phyloP scores from a whole-genome alignment of 495 filamentous ascomycete genomes.

The Hypoxylon lienhwacheense region DNA sequence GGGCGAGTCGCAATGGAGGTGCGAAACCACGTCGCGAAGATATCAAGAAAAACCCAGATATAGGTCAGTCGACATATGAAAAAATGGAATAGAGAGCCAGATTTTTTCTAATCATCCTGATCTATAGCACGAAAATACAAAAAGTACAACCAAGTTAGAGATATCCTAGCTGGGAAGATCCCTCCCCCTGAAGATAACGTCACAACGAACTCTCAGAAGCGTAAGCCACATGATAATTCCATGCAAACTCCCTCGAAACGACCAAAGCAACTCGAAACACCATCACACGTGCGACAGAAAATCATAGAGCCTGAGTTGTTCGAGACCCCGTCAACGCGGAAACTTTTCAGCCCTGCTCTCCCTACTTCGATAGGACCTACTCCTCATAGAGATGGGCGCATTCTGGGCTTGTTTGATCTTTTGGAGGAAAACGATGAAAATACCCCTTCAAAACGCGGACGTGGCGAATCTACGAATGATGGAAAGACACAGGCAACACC shows the following conservation, averaged over 20 bases:
- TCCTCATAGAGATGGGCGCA: slow-evolving; percentile 83
- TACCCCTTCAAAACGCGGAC: slow-evolving; percentile 39
- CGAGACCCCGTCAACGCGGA: slow-evolving; percentile 61
- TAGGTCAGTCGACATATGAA: slow-evolving; percentile 58
- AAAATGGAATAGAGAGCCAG: neutral
- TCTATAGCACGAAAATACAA: slow-evolving; percentile 82
- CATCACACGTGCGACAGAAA: slow-evolving; percentile 27
- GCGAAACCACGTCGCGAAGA: slow-evolving; percentile 79
- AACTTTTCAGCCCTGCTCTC: slow-evolving; percentile 62
- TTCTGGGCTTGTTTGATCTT: slow-evolving; percentile 90
- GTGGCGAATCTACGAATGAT: slow-evolving; percentile 4
- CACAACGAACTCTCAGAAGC: slow-evolving; percentile 42
- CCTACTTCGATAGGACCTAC: slow-evolving; percentile 74
- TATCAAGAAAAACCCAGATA: slow-evolving; percentile 80
- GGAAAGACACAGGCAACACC: slow-evolving; percentile 42
- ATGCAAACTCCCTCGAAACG: slow-evolving; percentile 48
- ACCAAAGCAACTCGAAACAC: slow-evolving; percentile 17
- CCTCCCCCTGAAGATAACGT: slow-evolving; percentile 42
- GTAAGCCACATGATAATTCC: slow-evolving; percentile 40
- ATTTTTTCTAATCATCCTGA: neutral
- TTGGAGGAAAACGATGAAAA: slow-evolving; percentile 62
- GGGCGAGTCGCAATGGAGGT: slow-evolving; percentile 67
- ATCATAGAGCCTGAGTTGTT: slow-evolving; percentile 51
- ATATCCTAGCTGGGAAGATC: slow-evolving; percentile 57
- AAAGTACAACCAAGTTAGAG: slow-evolving; percentile 75